phyloP scores from a whole-genome alignment of 2,329 filamentous ascomycete genomes.

The Corinectria fuckeliana region DNA sequence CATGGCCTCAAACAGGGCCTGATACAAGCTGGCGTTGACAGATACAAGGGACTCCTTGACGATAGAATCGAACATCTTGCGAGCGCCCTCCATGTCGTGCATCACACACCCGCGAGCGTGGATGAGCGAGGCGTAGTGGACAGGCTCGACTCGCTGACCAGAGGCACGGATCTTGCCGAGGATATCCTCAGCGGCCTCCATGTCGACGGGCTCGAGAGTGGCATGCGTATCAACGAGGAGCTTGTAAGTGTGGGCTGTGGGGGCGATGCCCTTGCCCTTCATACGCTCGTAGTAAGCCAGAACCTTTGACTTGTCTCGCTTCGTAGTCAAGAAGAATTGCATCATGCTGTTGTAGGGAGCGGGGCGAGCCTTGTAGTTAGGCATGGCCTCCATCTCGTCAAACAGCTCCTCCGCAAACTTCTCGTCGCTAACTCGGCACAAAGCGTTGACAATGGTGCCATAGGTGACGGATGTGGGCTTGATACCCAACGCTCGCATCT shows the following conservation, averaged over 20 bases:
- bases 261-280: slow-evolving; percentile 83
- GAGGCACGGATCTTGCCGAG: slow-evolving; percentile 77
- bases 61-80: slow-evolving; percentile 81
- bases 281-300: slow-evolving; percentile 95
- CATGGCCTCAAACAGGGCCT: slow-evolving; percentile 96
- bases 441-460: slow-evolving; percentile 95
- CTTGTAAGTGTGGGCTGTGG: slow-evolving; percentile 97
- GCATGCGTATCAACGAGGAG: slow-evolving; percentile 95
- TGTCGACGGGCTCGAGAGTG: slow-evolving; percentile 88
- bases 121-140: slow-evolving; percentile 94
- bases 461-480: slow-evolving; percentile 98
- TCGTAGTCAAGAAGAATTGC: slow-evolving; percentile 98
- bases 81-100: slow-evolving; percentile 87
- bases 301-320: slow-evolving; percentile 94
- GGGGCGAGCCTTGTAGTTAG: slow-evolving; percentile 97
- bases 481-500: slow-evolving; percentile 93
- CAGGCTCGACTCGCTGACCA: slow-evolving; percentile 82
- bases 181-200: slow-evolving; percentile 84
- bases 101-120: slow-evolving; percentile 94
- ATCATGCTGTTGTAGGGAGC: slow-evolving; percentile 99
- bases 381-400: slow-evolving; percentile 98
- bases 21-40: slow-evolving; percentile 86
- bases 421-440: slow-evolving; percentile 96
- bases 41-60: slow-evolving; percentile 70
- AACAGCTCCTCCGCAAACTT: slow-evolving; percentile 98